Conservation (phyloP, 1,284 basidiomycete genomes). For the Malassezia caprae region DNA sequence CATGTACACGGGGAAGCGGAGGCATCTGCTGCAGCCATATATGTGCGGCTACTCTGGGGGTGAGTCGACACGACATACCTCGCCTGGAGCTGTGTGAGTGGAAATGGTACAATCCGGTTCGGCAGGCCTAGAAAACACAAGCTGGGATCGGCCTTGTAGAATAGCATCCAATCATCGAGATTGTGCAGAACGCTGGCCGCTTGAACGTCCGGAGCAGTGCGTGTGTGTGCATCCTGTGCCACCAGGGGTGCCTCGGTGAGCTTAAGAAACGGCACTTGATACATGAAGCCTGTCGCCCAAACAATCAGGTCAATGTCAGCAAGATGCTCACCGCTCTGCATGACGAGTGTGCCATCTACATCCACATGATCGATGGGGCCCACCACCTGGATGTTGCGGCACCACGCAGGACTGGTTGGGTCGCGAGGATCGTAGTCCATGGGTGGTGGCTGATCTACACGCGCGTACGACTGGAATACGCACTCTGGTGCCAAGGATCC, state of each 20-base stretch:
- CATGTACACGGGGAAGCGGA: constrained; percentile 23
- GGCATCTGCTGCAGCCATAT: constrained; percentile 17
- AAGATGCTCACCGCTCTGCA: constrained; percentile 17
- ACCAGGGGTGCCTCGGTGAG: constrained; percentile 21
- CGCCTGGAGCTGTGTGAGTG: constrained; percentile 31
- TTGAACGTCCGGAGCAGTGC: not conserved
- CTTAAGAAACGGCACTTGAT: constrained; percentile 27
- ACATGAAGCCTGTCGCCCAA: constrained; percentile 44
- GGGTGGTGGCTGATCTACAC: constrained; percentile 27
- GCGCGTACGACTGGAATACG: constrained; percentile 30
- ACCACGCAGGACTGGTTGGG: constrained; percentile 25
- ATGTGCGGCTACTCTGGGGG: constrained; percentile 4
- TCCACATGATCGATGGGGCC: constrained; percentile 21
- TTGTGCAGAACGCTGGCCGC: constrained; percentile 20
- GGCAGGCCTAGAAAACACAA: constrained; percentile 36
- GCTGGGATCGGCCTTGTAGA: constrained; percentile 26
- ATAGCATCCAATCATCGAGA: constrained; percentile 42
- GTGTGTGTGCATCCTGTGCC: not conserved
- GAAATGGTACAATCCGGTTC: constrained; percentile 40
- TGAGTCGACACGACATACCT: constrained; percentile 18
- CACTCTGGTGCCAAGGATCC: not conserved
- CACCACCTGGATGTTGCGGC: constrained; percentile 31
- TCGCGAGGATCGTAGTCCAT: constrained; percentile 42
- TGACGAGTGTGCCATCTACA: constrained; percentile 11
- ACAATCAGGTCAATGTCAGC: constrained; percentile 34